Evolutionary conservation across 495 filamentous ascomycete genomes (phyloP).

Genomic region (Aspergillus wentii): DNA sequence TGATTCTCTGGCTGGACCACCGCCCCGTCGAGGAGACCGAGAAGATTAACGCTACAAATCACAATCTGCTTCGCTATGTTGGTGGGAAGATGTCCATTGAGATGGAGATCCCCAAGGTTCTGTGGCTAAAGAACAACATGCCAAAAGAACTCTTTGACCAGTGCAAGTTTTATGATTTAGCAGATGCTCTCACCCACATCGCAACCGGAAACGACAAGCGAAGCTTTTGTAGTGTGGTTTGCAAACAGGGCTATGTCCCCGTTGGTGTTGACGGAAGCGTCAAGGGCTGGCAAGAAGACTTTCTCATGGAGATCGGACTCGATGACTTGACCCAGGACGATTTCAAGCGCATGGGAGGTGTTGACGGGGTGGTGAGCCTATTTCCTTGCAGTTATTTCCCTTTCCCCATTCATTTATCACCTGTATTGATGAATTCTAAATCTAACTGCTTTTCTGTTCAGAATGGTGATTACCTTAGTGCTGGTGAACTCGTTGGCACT

Average conservation of each 20-base stretch:
- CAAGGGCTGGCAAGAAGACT: constrained; percentile 97
- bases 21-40: constrained; percentile 83
- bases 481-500: constrained; percentile 81
- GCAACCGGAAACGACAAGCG: constrained; percentile 91
- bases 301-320: constrained; percentile 77
- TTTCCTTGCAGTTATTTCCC: constrained; percentile 15
- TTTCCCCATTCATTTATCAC: constrained; percentile 10
- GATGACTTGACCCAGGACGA: constrained; percentile 76
- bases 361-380: constrained; percentile 83
- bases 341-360: constrained; percentile 87
- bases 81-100: constrained; percentile 97
- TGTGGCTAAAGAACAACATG: constrained; percentile 98
- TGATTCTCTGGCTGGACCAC: constrained; percentile 92
- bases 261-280: constrained; percentile 95
- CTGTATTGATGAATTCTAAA: not conserved
- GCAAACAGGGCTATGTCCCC: constrained; percentile 93
- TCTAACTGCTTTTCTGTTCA: constrained; percentile 29
- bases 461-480: constrained; percentile 87
- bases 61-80: constrained; percentile 92
- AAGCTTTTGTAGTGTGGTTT: constrained; percentile 89
- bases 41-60: constrained; percentile 85
- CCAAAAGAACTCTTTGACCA: constrained; percentile 81
- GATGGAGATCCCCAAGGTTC: constrained; percentile 97
- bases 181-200: constrained; percentile 89
- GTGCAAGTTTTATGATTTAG: constrained; percentile 95